A percentile compares a stretch with the other conserved stretches of the same genome.
phyloP scores from a whole-genome alignment of 2,329 filamentous ascomycete species.

The Sclerotiophoma versabilis region DNA sequence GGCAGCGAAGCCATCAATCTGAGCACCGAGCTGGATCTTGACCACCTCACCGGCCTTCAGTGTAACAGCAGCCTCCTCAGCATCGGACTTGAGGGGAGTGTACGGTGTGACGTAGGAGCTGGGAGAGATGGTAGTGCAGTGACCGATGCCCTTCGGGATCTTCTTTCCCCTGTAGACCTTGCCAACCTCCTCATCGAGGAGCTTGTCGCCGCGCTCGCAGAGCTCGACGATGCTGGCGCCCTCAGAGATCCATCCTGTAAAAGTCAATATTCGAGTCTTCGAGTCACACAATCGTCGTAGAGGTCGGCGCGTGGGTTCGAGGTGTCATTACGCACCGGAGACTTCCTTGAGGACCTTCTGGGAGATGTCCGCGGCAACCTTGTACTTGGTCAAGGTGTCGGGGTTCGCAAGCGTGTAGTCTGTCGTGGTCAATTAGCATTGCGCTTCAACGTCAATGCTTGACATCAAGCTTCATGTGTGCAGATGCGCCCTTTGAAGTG shows the following conservation, averaged over 20 bases:
- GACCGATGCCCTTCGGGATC: constrained; percentile 89
- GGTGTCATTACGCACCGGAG: constrained; percentile 54
- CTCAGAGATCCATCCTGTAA: constrained; percentile 71
- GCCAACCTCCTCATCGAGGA: constrained; percentile 88
- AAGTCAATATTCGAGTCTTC: constrained; percentile 35
- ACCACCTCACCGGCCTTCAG: constrained; percentile 86
- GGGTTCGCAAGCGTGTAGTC: constrained; percentile 91
- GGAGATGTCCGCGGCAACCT: constrained; percentile 92
- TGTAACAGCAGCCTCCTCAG: constrained; percentile 79
- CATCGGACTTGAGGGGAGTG: constrained; percentile 87
- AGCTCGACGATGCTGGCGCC: constrained; percentile 92
- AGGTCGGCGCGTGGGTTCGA: constrained; percentile 10
- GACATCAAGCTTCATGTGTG: constrained; percentile 16
- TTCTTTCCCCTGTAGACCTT: constrained; percentile 99
- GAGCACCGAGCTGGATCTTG: constrained; percentile 98
- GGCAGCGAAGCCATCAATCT: constrained; percentile 95
- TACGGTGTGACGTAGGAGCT: constrained; percentile 95
- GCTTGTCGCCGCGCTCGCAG: constrained; percentile 94
- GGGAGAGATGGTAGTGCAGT: constrained; percentile 94
- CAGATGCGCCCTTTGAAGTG: not conserved
- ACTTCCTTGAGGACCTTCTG: constrained; percentile 94
- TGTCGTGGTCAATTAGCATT: constrained; percentile 51
- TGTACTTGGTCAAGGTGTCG: constrained; percentile 98
- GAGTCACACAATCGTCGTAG: constrained; percentile 16
- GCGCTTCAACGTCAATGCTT: constrained; percentile 27